Evolutionary conservation across 768 basidiomycete genomes (phyloP).

Genomic region (Russula griseocarnosa): DNA sequence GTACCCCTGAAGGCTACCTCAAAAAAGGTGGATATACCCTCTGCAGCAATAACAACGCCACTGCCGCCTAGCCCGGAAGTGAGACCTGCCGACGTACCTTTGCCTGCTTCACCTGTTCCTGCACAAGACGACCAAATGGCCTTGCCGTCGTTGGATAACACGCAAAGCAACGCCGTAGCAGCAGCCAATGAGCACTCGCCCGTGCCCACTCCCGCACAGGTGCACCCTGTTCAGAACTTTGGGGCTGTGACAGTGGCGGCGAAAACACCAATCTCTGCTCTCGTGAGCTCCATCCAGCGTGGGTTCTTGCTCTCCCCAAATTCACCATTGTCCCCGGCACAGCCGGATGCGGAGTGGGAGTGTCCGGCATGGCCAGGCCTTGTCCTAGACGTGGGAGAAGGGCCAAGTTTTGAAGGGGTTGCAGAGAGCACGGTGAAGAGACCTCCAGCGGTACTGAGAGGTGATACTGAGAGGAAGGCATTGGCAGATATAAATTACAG

Average conservation of each 20-base stretch:
- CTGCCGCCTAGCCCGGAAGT: conserved; percentile 20
- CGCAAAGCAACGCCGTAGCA: background rate
- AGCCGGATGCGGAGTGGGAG: conserved; percentile 38
- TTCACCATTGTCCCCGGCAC: conserved; percentile 57
- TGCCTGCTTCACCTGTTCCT: conserved; percentile 19
- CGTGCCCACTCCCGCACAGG: background rate
- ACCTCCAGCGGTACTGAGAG: background rate
- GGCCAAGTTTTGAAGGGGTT: conserved; percentile 22
- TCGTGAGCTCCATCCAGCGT: conserved; percentile 53
- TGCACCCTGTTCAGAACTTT: conserved; percentile 1
- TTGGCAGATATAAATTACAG: conserved; percentile 23
- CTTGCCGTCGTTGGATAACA: background rate
- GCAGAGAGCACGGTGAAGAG: conserved; percentile 23
- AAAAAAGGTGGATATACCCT: conserved; percentile 10
- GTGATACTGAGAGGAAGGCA: conserved; percentile 22
- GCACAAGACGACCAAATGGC: background rate
- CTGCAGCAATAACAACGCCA: conserved; percentile 7
- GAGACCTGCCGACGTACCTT: conserved; percentile 17
- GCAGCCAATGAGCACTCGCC: background rate
- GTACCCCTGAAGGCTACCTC: background rate
- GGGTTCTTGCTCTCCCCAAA: conserved; percentile 65
- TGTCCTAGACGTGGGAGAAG: conserved; percentile 6
- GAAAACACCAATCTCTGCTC: conserved; percentile 61
- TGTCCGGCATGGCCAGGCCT: conserved; percentile 25
- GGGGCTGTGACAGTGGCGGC: background rate